Conservation (phyloP, 805 yeast species). For the Ogataea paradorogensis region DNA sequence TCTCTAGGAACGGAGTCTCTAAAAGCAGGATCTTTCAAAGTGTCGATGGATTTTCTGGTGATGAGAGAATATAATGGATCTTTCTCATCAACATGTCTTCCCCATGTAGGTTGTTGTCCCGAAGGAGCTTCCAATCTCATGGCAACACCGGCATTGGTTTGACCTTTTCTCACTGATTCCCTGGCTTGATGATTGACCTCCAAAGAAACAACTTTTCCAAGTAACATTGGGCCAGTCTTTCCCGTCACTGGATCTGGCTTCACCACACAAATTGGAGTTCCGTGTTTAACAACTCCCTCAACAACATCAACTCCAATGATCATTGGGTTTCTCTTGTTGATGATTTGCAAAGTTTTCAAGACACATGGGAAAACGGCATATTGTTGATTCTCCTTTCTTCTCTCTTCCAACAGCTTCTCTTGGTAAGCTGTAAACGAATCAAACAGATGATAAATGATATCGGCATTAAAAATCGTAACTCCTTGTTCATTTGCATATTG, state of each 20-base stretch:
- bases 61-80: constrained; percentile 90
- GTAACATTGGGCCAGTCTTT: constrained; percentile 60
- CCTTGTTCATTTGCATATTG: constrained; percentile 95
- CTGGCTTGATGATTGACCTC: constrained; percentile 92
- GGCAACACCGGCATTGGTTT: constrained; percentile 97
- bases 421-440: constrained; percentile 94
- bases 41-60: constrained; percentile 86
- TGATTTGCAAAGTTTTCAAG: constrained; percentile 88
- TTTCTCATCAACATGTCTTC: constrained; percentile 95
- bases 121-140: constrained; percentile 94
- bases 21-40: constrained; percentile 98
- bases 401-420: constrained; percentile 77
- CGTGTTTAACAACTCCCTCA: constrained; percentile 85
- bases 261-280: constrained; percentile 95
- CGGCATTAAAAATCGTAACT: constrained; percentile 90
- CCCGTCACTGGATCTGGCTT: constrained; percentile 84
- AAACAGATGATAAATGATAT: constrained; percentile 92
- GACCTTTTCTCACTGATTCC: constrained; percentile 84
- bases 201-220: constrained; percentile 89
- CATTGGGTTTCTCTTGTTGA: constrained; percentile 98
- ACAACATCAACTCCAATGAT: constrained; percentile 96
- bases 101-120: constrained; percentile 95
- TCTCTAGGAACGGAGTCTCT: constrained; percentile 91
- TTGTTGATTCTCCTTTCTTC: constrained; percentile 83
- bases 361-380: constrained; percentile 96